Base-by-base conservation (phyloP, 768 basidiomycete species). In the Auricularia auricula-judae region DNA sequence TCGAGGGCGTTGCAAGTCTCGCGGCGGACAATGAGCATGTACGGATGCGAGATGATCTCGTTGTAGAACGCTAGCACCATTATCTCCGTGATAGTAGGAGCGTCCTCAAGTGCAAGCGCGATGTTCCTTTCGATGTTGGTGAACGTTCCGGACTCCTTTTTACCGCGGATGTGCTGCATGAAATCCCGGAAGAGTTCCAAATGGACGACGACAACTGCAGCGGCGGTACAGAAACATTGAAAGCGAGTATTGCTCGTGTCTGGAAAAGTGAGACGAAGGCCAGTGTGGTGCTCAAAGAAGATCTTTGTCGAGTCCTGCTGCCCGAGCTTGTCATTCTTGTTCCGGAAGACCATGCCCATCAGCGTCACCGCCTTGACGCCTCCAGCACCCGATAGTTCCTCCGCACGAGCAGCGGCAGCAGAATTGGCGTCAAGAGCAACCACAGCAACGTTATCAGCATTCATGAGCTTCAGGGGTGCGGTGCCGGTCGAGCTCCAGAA, bases 181-280 rank as follows among this genome's bases (percentile, higher is more conserved):
- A 76, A 77, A 1, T 66, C 33, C 21, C 72, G 62, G 65, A 69
- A 72, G 0, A 64, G 42, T 0, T 65, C 29, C 1, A 68, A 73
- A 63, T 76, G 58, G 0, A 71, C 51, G 33, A 78, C 56, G 8
- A 77, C 64, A 8, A 64, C 70, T 0, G 67, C 59, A 0, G 74
- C 68, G 0, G 75, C 76, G 3, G 73, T 68, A 29, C 73, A 66
- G 65, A 77, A 70, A 1, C 72, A 74, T 29, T 74, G 71, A 64
- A 71, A 79, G 0, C 72, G 72, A 0, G 70, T 78, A 63, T 77
- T 78, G 66, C 73, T 75, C 0, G 74, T 74, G 61, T 77, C 75
- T 0, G 77, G 76, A 62, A 72, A 79, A 56, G 61, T 39, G 3
- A 73, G 29, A 1, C 36, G 21, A 18, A 66, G 65, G 2, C 74